Base-by-base conservation (phyloP, 2,329 filamentous ascomycete genomes). In the Fusarium solani-melongenae region DNA sequence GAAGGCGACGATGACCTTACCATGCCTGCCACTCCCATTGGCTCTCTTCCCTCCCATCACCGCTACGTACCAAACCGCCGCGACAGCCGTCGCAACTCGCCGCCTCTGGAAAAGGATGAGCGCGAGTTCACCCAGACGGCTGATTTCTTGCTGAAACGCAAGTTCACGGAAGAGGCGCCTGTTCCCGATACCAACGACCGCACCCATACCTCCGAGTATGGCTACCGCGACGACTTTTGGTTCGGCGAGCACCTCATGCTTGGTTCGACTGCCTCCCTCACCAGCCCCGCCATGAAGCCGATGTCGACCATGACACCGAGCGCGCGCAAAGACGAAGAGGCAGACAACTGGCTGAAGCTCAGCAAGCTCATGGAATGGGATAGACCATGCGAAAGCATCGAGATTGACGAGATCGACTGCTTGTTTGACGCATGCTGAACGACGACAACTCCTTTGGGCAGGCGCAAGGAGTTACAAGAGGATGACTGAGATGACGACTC, bases 71-170 rank as follows among this genome's bases (percentile, higher is more conserved):
- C 82, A 75, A 82, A 79, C 69, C 79, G 79, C 66, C 79, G 82
- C 77, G 79, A 84, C 75, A 78, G 81, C 68, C 91, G 93, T 68
- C 93, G 92, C n/a, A 91, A 93, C 27, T 96, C 94, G 72, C 95
- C 96, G 60, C 94, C 95, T 17, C 87, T 98, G 39, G 96, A 98
- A 84, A 94, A 93, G 78, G 96, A 98, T 77, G 96, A 98, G 86
- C 94, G 93, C 79, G 96, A 98, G 83, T 99, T 99, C 80, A 98
- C 96, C 8, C 94, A 97, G 83, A 98, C 95, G 2, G 96, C 96
- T 17, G 94, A 94, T 75, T 94, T 92, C 57, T 89, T 98, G 77
- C 94, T 90, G 77, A 91, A 90, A 80, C 86, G 89, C 70, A 92
- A 91, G 78, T 84, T 91, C 24, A 86, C 82, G 51, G 86, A 87